Percentiles rank a stretch among this genome's conserved stretches.
These are phyloP conservation scores for Saitozyma podzolica DNA, from an alignment of 768 basidiomycete species.

Conservation along the genomic window DNA sequence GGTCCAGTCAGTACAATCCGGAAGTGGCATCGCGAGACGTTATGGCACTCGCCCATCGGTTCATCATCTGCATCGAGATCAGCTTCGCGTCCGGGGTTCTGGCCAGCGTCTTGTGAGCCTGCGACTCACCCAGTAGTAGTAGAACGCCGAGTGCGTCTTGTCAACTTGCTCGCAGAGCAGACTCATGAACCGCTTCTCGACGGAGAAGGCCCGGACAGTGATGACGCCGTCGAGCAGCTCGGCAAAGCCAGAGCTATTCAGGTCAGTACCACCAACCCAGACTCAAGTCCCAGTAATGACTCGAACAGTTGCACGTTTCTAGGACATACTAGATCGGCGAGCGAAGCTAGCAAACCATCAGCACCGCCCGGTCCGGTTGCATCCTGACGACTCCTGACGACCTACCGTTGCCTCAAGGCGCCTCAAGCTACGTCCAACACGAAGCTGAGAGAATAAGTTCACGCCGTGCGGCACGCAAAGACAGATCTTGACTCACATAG, in stretches of 20 bases:
- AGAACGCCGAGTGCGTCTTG: slow-evolving; percentile 60
- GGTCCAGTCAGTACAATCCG: not conserved
- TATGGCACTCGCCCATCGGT: slow-evolving; percentile 37
- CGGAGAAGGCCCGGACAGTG: slow-evolving; percentile 88
- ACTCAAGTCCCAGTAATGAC: not conserved
- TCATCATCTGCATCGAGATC: slow-evolving; percentile 24
- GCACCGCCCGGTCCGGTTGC: slow-evolving; percentile 59
- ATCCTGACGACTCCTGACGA: slow-evolving; percentile 33
- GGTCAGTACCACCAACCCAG: not conserved
- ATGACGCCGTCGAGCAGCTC: slow-evolving; percentile 78
- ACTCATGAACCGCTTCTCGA: slow-evolving; percentile 73
- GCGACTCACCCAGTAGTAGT: slow-evolving; percentile 67
- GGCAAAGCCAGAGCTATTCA: slow-evolving; percentile 41
- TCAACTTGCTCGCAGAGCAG: slow-evolving; percentile 65
- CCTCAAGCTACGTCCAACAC: slow-evolving; percentile 78
- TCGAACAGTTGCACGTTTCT: too few species aligned
- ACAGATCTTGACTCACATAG: slow-evolving; percentile 26
- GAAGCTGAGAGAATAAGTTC: slow-evolving; percentile 45
- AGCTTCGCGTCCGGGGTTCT: not conserved
- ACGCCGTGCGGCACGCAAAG: not conserved
- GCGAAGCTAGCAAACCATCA: slow-evolving; percentile 45
- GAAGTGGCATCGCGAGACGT: not conserved
- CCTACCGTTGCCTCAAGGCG: slow-evolving; percentile 88
- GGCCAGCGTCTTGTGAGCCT: not conserved
- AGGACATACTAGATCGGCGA: slow-evolving; percentile 40